Evolutionary conservation across 208 protist genomes (phyloP), one percentile per base, ranked within the genome.

Genomic region (Crithidia mellificae): DNA sequence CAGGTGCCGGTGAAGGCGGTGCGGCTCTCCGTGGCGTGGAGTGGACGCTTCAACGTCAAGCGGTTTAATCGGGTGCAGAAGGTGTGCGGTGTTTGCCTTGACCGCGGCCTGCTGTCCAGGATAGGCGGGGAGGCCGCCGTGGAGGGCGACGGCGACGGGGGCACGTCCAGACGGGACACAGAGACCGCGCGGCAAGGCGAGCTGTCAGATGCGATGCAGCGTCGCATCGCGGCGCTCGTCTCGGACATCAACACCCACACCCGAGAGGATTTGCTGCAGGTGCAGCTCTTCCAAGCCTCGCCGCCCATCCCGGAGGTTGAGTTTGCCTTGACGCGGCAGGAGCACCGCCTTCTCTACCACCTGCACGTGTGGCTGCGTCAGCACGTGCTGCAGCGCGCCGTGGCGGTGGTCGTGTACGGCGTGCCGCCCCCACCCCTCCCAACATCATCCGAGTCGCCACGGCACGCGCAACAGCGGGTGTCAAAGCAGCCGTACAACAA

Each of bases 1-100:
- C 53, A 68, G 17, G 71, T 91, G 39, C 80, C 85, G 5, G 73
- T 91, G 47, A 57, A 39, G 52, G 84, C 78, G 22, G 77, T 96
- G 51, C 73, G 75, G 32, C 83, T 96, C 15, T 96, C 91, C 15
- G 83, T 93, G 24, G 86, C 84, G 39, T 96, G 91, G 88, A 83
- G 82, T 30, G 88, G 91, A 2, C 87, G 91, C 43, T 94, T 96
- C 55, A 80, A 92, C 53, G 84, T 92, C 22, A 58, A 55, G 14
- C 80, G 64, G 29, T 96, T 96, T 43, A 63, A 80, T 32, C 72
- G 79, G 27, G 75, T 85, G 53, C 81, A 83, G 65, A 93, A 92
- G 71, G 91, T 94, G 15, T 94, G 88, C 30, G 88, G 91, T 6
- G 88, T 96, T 34, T 71, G 49, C 34, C 24, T 92, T 6, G 69